Conservation (phyloP, 192 early-diverging fungal species). For the Coemansia sp. region DNA sequence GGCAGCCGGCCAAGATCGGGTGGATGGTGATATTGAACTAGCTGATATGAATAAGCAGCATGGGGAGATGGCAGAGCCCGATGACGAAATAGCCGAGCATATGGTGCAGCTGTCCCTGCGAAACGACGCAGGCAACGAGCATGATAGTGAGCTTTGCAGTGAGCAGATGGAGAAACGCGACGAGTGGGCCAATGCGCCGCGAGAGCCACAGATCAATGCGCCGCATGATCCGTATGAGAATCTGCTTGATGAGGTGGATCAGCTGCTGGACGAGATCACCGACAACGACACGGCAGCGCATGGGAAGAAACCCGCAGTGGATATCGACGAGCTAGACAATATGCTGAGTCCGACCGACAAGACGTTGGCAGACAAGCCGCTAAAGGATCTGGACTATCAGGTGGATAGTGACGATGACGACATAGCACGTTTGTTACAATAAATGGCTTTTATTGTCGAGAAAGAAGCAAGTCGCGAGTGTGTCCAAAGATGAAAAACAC, state of each 20-base stretch:
- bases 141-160: background rate
- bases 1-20: too few relatives aligned
- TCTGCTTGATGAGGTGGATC: conserved; percentile 52
- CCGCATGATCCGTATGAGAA: conserved; percentile 51
- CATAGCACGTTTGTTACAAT: background rate
- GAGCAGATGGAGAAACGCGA: background rate
- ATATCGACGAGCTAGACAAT: background rate
- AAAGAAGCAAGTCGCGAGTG: conserved; percentile 56
- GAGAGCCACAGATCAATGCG: conserved; percentile 16
- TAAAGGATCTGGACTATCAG: conserved; percentile 30
- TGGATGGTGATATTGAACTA: background rate
- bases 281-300: conserved; percentile 24
- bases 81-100: conserved; percentile 20
- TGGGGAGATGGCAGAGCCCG: conserved; percentile 1
- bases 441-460: conserved; percentile 1
- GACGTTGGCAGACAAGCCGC: background rate
- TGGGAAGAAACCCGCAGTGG: background rate
- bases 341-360: conserved; percentile 3
- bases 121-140: background rate
- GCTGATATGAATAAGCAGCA: background rate
- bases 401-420: conserved; percentile 35
- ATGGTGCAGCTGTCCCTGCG: conserved; percentile 28
- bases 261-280: conserved; percentile 48
- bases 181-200: conserved; percentile 31
- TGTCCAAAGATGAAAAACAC: conserved; percentile 83